Percentiles rank a stretch among this genome's conserved stretches.
Conservation (phyloP, 768 basidiomycete genomes). For the Boletus bicolor region DNA sequence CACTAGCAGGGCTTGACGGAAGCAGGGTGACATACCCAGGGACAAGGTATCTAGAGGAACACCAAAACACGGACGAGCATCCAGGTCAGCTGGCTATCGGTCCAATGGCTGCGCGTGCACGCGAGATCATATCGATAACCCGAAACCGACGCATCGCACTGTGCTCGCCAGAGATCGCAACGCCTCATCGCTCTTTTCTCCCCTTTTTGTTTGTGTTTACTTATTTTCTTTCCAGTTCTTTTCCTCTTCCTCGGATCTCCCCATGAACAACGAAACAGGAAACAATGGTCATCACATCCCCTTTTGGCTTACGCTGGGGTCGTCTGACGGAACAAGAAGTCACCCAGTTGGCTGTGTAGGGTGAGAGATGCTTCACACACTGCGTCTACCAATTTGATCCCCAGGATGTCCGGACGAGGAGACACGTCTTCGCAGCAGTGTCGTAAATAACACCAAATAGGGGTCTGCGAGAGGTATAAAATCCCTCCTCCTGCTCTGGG, state of each 20-base stretch:
- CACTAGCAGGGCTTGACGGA: background rate
- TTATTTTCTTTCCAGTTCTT: background rate
- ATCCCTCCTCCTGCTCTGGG: background rate
- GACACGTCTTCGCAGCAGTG: background rate
- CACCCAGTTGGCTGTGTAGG: too few relatives aligned
- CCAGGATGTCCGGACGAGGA: too few relatives aligned
- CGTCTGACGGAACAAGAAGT: too few relatives aligned
- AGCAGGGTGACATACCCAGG: background rate
- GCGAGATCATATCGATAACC: too few relatives aligned
- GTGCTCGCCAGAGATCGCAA: background rate
- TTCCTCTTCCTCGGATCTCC: too few relatives aligned
- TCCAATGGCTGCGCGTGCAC: background rate
- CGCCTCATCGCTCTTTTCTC: background rate
- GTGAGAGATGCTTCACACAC: too few relatives aligned
- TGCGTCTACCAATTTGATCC: too few relatives aligned
- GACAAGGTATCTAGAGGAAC: background rate
- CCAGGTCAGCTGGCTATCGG: background rate
- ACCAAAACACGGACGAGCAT: background rate
- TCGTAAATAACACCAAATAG: slow-evolving; percentile 2
- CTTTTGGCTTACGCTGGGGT: too few relatives aligned
- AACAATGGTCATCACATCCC: too few relatives aligned
- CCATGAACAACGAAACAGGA: too few relatives aligned
- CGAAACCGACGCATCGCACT: background rate
- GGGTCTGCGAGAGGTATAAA: slow-evolving; percentile 4
- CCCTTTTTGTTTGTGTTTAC: background rate